Evolutionary conservation across 2,329 filamentous ascomycete genomes (phyloP).

Genomic region (Blumeria graminis): DNA sequence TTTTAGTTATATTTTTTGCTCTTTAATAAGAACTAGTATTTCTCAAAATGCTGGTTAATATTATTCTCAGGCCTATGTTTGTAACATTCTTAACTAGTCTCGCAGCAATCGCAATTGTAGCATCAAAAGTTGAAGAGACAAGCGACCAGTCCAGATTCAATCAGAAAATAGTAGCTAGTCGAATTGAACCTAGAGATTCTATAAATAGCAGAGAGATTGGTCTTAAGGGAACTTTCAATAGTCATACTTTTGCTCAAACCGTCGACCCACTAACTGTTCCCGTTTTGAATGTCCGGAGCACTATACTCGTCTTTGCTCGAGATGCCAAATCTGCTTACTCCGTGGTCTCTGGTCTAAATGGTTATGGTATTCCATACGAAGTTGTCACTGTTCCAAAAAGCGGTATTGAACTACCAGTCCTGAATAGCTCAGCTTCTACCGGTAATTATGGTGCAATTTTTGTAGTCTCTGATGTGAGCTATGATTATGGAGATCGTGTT

Average conservation of each 20-base stretch:
- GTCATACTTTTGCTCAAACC: background rate
- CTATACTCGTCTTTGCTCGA: constrained; percentile 30
- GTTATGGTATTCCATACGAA: constrained; percentile 35
- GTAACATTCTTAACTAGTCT: background rate
- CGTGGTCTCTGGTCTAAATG: constrained; percentile 29
- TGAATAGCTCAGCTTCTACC: constrained; percentile 21
- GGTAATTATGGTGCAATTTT: constrained; percentile 38
- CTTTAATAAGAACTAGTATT: background rate
- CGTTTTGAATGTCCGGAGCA: constrained; percentile 15
- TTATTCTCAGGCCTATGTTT: background rate
- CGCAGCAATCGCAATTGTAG: background rate
- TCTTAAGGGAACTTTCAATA: background rate
- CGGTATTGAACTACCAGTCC: constrained; percentile 24
- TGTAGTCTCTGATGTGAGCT: constrained; percentile 12
- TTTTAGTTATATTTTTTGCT: too few relatives aligned
- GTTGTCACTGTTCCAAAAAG: constrained; percentile 27
- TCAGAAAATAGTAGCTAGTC: background rate
- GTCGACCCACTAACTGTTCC: background rate
- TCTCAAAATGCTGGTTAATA: background rate
- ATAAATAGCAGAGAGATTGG: background rate
- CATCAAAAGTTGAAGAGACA: background rate
- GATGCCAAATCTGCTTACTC: constrained; percentile 24
- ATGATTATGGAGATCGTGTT: constrained; percentile 23
- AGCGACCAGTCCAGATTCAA: background rate
- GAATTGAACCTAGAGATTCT: background rate